These are phyloP conservation scores for Linum lewisii DNA, from an alignment of 345 rosid species.

Conservation along the genomic window DNA sequence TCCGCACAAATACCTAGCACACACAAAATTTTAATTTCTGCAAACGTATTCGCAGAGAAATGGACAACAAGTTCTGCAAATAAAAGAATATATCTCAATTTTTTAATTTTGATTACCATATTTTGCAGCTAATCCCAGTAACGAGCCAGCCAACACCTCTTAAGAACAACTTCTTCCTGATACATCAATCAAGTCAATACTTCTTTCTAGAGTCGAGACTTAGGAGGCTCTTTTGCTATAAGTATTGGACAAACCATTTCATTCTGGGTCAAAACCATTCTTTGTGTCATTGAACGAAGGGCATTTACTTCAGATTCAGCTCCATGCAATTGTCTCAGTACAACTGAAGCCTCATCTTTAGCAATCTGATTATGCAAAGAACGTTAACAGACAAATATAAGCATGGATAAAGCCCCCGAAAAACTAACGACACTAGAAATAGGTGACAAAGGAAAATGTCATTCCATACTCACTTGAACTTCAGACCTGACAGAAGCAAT, in stretches of 20 bases:
- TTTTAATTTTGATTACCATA: constrained; percentile 14
- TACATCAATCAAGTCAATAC: constrained; percentile 13
- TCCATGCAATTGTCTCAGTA: constrained; percentile 18
- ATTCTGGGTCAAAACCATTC: constrained; percentile 27
- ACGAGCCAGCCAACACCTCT: constrained; percentile 12
- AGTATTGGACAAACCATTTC: constrained; percentile 21
- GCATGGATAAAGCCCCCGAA: not conserved
- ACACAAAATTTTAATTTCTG: no score
- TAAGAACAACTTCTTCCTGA: constrained; percentile 17
- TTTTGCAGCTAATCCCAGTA: constrained; percentile 11
- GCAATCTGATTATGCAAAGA: constrained; percentile 15
- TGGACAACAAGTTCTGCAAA: not conserved
- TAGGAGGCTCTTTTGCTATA: not conserved
- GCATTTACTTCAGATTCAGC: constrained; percentile 29
- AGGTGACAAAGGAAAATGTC: not conserved
- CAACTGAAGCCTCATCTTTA: constrained; percentile 22
- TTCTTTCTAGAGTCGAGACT: constrained; percentile 6
- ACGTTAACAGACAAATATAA: not conserved
- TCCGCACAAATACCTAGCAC: constrained; percentile 5
- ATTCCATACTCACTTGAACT: constrained; percentile 11
- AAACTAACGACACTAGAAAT: not conserved
- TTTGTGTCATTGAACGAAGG: constrained; percentile 26
- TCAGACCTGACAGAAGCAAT: constrained; percentile 17
- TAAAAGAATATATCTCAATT: not conserved
- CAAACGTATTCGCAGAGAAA: no score